Conservation (phyloP, 169 alveolate species). For the Eimeria acervulina region DNA sequence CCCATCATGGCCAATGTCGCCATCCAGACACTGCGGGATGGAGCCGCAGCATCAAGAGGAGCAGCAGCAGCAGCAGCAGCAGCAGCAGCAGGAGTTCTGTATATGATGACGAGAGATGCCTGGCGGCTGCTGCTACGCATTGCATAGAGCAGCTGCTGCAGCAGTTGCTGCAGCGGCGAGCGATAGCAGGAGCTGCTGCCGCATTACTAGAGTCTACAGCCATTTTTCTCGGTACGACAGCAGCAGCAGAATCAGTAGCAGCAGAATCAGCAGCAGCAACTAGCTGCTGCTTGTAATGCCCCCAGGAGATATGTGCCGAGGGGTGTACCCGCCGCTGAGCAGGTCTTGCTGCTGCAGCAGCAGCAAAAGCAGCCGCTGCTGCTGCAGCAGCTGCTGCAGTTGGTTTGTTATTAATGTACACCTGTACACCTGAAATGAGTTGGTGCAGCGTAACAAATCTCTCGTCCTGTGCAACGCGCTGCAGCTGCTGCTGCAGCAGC, state of each 20-base stretch:
- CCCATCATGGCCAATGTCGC: background rate
- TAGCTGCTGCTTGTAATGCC: background rate
- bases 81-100: constrained; percentile 1
- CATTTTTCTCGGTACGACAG: background rate
- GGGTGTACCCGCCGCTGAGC: too few species aligned
- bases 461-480: background rate
- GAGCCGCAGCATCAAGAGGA: background rate
- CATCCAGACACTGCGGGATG: background rate
- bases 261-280: constrained; percentile 2
- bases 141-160: background rate
- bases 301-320: background rate
- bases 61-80: constrained; percentile 47
- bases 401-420: too few species aligned
- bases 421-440: background rate
- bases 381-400: background rate
- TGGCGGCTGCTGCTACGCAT: background rate
- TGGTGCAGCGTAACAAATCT: background rate
- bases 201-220: background rate
- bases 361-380: constrained; percentile 20
- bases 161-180: background rate
- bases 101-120: background rate
- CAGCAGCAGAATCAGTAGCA: constrained; percentile 2
- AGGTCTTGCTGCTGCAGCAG: constrained; percentile 22
- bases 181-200: background rate
- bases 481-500: background rate